A percentile compares a stretch with the other conserved stretches of the same genome.
Evolutionary conservation across 208 protist species (phyloP).

Genomic region (Crithidia thermophila): DNA sequence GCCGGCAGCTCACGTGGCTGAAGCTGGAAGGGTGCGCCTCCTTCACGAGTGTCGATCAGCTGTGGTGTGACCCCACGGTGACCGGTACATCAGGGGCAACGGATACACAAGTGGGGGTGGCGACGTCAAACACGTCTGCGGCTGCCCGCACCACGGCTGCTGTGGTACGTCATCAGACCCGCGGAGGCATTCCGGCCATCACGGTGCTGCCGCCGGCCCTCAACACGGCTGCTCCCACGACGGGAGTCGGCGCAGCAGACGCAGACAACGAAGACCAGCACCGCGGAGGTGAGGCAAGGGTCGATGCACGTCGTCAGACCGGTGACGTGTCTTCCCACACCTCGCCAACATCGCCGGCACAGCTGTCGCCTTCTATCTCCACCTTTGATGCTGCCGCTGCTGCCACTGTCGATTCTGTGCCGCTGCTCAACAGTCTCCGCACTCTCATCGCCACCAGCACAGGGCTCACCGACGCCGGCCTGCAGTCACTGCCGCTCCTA

Average conservation of each 20-base stretch:
- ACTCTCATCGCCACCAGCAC: constrained; percentile 29
- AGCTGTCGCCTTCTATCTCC: neutral
- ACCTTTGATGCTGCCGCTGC: neutral
- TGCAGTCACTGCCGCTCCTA: constrained; percentile 7
- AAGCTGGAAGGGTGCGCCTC: constrained; percentile 45
- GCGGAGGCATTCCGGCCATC: constrained; percentile 31
- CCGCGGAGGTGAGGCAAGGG: too few relatives aligned
- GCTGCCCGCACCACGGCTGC: neutral
- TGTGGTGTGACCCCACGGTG: constrained; percentile 18
- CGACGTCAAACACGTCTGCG: neutral
- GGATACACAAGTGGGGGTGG: too few relatives aligned
- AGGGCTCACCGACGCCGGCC: constrained; percentile 22
- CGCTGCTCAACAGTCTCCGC: constrained; percentile 21
- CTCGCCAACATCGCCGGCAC: too few relatives aligned
- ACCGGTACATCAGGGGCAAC: neutral
- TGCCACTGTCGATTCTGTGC: neutral
- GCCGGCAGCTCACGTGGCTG: constrained; percentile 40
- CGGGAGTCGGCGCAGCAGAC: neutral
- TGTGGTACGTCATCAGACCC: constrained; percentile 13
- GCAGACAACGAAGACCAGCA: neutral
- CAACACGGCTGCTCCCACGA: neutral
- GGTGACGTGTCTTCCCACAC: too few relatives aligned
- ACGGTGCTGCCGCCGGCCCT: constrained; percentile 26
- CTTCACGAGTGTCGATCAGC: constrained; percentile 27
- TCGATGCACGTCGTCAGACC: too few relatives aligned